phyloP scores from a whole-genome alignment of 139 green algal genomes.

The Limnomonas spitsbergensis region DNA sequence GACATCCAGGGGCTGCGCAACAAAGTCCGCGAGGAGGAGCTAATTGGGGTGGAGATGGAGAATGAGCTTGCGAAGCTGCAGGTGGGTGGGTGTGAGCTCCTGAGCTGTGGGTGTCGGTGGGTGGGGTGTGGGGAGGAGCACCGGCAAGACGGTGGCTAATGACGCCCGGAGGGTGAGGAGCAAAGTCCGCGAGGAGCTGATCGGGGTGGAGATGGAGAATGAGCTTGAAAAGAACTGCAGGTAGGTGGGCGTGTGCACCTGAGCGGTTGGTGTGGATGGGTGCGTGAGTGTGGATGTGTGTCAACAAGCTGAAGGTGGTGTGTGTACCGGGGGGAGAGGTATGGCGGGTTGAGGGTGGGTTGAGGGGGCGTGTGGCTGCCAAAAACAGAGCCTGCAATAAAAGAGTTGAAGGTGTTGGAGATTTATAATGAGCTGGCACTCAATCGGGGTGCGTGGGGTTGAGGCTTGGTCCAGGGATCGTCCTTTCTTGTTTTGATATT shows the following conservation, averaged over 20 bases:
- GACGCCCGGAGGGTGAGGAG: conserved; percentile 50
- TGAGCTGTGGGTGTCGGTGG: background rate
- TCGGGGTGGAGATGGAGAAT: conserved; percentile 65
- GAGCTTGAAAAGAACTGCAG: conserved; percentile 76
- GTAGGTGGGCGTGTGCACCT: conserved; percentile 19
- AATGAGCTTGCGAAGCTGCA: conserved; percentile 80
- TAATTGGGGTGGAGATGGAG: conserved; percentile 57
- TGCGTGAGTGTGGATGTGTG: conserved; percentile 59
- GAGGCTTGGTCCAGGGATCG: too few relatives aligned
- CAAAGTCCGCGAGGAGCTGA: conserved; percentile 53
- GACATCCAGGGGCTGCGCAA: conserved; percentile 52
- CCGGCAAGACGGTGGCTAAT: conserved; percentile 53
- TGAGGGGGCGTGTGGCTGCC: too few relatives aligned
- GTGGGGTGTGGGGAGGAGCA: conserved; percentile 58
- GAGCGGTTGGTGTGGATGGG: background rate
- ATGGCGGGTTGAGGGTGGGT: too few relatives aligned
- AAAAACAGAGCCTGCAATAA: too few relatives aligned
- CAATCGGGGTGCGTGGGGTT: too few relatives aligned
- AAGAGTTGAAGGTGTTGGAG: too few relatives aligned
- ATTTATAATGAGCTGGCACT: too few relatives aligned
- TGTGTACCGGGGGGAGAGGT: too few relatives aligned
- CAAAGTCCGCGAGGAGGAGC: conserved; percentile 55
- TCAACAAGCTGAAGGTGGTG: conserved; percentile 59
- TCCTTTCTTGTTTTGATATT: too few relatives aligned
- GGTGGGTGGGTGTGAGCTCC: conserved; percentile 22